phyloP scores from a whole-genome alignment of 2,329 filamentous ascomycete species.

The Berkeleyomyces basicola region DNA sequence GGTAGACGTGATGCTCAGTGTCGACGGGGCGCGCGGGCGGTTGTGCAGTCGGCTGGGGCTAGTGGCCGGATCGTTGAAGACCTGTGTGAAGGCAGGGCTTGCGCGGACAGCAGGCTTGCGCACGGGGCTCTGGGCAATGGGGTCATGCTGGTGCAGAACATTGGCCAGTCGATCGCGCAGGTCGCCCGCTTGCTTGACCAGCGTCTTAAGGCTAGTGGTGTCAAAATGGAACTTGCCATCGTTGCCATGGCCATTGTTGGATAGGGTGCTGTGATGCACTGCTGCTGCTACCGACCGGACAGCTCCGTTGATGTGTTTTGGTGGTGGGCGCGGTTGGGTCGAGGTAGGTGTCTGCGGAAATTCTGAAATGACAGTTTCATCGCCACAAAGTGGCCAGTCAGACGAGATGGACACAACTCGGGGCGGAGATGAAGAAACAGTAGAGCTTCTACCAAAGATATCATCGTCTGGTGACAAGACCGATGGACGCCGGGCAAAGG shows the following conservation, averaged over 20 bases:
- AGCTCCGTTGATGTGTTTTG: slow-evolving; percentile 29
- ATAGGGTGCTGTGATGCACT: slow-evolving; percentile 38
- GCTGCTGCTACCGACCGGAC: slow-evolving; percentile 47
- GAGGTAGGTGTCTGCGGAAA: slow-evolving; percentile 19
- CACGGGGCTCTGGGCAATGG: slow-evolving; percentile 28
- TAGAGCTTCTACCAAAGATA: slow-evolving; percentile 34
- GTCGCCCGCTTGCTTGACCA: slow-evolving; percentile 45
- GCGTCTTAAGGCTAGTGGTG: slow-evolving; percentile 49
- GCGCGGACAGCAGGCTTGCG: slow-evolving; percentile 26
- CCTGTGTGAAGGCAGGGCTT: slow-evolving; percentile 50
- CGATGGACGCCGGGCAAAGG: slow-evolving; percentile 32
- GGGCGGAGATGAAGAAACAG: slow-evolving; percentile 4
- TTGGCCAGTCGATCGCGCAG: slow-evolving; percentile 44
- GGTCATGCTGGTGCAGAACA: slow-evolving; percentile 40
- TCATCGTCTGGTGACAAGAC: slow-evolving; percentile 51
- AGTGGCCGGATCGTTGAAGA: slow-evolving; percentile 43
- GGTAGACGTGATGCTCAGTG: background rate
- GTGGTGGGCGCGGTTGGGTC: slow-evolving; percentile 15
- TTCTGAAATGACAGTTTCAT: slow-evolving; percentile 18
- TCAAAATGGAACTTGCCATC: slow-evolving; percentile 46
- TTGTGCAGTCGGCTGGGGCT: background rate
- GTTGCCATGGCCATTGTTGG: slow-evolving; percentile 20
- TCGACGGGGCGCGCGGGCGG: background rate
- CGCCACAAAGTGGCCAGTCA: slow-evolving; percentile 10
- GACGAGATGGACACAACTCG: slow-evolving; percentile 1